phyloP scores from a whole-genome alignment of 2,329 filamentous ascomycete species.

The Hypoxylon sp. region DNA sequence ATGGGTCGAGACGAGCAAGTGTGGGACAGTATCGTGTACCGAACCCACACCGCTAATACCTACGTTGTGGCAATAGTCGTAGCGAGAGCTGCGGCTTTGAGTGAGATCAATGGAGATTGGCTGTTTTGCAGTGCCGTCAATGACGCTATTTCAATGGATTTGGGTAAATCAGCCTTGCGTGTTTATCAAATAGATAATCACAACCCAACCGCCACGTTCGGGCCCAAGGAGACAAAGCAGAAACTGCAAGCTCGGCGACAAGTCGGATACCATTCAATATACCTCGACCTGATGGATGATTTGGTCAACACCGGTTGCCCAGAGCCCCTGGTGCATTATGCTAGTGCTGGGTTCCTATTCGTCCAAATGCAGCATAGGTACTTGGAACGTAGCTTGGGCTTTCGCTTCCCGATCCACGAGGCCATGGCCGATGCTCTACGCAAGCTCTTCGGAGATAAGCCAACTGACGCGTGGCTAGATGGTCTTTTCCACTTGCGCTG shows the following conservation, averaged over 20 bases:
- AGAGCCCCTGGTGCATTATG: not conserved
- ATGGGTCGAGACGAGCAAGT: not conserved
- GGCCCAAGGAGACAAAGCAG: not conserved
- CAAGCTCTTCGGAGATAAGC: constrained; percentile 2
- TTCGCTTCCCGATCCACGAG: constrained; percentile 4
- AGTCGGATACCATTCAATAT: constrained; percentile 4
- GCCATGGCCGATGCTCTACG: not conserved
- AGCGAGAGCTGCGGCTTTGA: not conserved
- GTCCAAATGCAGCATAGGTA: not conserved
- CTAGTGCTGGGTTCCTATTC: constrained; percentile 2
- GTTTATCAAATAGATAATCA: constrained; percentile 1
- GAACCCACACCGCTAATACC: not conserved
- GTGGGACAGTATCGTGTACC: constrained; percentile 11
- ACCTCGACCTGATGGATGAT: constrained; percentile 3
- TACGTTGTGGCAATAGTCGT: not conserved
- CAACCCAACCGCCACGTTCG: not conserved
- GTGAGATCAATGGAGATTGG: not conserved
- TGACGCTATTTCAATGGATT: not conserved
- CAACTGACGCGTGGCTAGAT: constrained; percentile 5
- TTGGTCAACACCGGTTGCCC: constrained; percentile 5
- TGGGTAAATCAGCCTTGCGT: not conserved
- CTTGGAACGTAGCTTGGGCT: constrained; percentile 3
- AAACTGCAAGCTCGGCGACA: not conserved
- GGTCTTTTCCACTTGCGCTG: constrained; percentile 1
- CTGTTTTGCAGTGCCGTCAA: not conserved